These are phyloP conservation scores for Filobasidium floriforme DNA, from an alignment of 768 basidiomycete species.

Conservation along the genomic window DNA sequence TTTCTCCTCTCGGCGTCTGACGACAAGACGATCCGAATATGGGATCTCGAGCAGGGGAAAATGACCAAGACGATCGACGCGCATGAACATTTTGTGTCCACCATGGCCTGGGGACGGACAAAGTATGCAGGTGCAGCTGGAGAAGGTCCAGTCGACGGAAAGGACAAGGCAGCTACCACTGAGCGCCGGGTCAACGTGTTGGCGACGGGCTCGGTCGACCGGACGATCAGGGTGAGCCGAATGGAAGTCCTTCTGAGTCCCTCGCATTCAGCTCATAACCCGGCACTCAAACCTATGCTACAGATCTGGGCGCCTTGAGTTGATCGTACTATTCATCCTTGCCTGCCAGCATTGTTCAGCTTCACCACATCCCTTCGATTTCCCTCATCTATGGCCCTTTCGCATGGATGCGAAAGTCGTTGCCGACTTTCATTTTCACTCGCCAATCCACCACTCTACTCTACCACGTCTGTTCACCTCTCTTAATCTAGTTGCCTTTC, in stretches of 20 bases:
- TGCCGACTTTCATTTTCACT: no score
- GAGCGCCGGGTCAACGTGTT: conserved; percentile 49
- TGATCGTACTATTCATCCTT: no score
- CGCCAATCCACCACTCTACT: no score
- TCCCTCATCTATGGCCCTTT: no score
- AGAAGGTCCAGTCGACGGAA: conserved; percentile 15
- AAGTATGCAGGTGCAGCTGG: conserved; percentile 34
- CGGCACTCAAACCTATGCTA: no score
- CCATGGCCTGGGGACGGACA: conserved; percentile 68
- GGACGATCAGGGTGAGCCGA: conserved; percentile 46
- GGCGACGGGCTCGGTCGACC: conserved; percentile 51
- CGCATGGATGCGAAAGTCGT: no score
- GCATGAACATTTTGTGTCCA: conserved; percentile 74
- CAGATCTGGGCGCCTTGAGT: no score
- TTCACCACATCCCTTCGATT: no score
- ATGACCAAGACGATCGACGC: conserved; percentile 82
- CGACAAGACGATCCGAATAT: conserved; percentile 82
- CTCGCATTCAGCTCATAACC: no score
- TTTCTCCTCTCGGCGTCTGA: conserved; percentile 84
- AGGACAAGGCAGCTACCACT: conserved; percentile 26
- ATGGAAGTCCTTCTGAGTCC: neutral
- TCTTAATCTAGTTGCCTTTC: no score
- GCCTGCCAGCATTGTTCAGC: no score
- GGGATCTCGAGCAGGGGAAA: conserved; percentile 74
- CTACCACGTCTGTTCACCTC: no score